Conservation (phyloP, 805 yeast species). For the Candida tallmaniae region DNA sequence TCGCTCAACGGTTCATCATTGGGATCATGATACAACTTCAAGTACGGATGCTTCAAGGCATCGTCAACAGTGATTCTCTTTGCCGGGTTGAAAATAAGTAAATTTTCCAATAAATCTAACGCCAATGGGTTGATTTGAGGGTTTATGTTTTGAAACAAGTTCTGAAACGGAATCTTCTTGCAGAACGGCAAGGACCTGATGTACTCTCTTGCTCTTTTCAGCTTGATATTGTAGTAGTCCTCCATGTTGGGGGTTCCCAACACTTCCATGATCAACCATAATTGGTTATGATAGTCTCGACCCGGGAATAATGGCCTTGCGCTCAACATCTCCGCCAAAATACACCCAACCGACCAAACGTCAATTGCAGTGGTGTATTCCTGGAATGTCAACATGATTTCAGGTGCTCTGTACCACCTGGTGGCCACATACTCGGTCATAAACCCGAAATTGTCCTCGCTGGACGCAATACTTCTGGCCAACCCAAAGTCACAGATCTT, state of each 20-base stretch:
- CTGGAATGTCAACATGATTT: constrained; percentile 91
- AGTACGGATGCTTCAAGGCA: constrained; percentile 81
- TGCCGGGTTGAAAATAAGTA: constrained; percentile 68
- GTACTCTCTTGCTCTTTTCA: constrained; percentile 84
- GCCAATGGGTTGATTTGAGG: constrained; percentile 36
- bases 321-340: constrained; percentile 81
- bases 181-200: constrained; percentile 72
- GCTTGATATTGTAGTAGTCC: constrained; percentile 69
- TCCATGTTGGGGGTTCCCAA: constrained; percentile 85
- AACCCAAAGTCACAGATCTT: constrained; percentile 94
- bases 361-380: constrained; percentile 94
- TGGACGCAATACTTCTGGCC: constrained; percentile 63
- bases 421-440: constrained; percentile 99
- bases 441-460: constrained; percentile 65
- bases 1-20: constrained; percentile 85
- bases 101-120: constrained; percentile 56
- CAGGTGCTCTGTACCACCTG: constrained; percentile 97
- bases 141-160: constrained; percentile 36
- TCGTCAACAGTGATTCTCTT: constrained; percentile 70
- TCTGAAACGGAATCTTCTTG: constrained; percentile 54
- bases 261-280: constrained; percentile 76
- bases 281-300: constrained; percentile 86
- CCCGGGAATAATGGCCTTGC: constrained; percentile 93
- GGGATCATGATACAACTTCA: constrained; percentile 89
- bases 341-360: constrained; percentile 96